A percentile compares a stretch with the other conserved stretches of the same genome.
These are phyloP conservation scores for Barnettozyma wickerhamii DNA, from an alignment of 805 yeast species.

Conservation along the genomic window DNA sequence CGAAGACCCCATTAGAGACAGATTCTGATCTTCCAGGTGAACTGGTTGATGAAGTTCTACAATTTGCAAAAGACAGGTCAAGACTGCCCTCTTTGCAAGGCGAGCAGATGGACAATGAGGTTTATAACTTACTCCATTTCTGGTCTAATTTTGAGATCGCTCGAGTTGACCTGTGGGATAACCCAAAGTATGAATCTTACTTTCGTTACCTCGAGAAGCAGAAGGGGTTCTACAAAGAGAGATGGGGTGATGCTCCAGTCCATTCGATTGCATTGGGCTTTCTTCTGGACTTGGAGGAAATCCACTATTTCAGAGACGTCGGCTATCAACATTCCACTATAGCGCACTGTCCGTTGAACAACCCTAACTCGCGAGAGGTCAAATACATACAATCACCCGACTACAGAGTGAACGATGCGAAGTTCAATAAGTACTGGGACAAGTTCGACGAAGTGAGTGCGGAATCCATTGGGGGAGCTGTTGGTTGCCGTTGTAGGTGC, in stretches of 20 bases:
- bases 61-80: constrained; percentile 30
- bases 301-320: constrained; percentile 90
- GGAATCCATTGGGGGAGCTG: constrained; percentile 43
- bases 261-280: constrained; percentile 85
- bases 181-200: constrained; percentile 59
- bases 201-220: constrained; percentile 63
- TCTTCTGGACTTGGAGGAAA: constrained; percentile 59
- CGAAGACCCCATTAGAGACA: neutral
- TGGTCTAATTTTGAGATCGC: constrained; percentile 96
- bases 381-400: constrained; percentile 27
- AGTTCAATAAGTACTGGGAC: constrained; percentile 21
- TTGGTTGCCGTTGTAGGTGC: constrained; percentile 87
- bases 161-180: constrained; percentile 66
- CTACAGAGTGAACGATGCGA: constrained; percentile 19
- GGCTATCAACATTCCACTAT: constrained; percentile 83
- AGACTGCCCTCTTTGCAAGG: constrained; percentile 33
- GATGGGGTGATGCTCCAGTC: constrained; percentile 99
- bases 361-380: constrained; percentile 48
- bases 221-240: constrained; percentile 83
- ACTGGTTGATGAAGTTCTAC: constrained; percentile 35
- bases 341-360: constrained; percentile 79
- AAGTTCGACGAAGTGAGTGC: constrained; percentile 30
- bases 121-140: constrained; percentile 79
- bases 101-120: constrained; percentile 62
- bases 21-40: constrained; percentile 26